phyloP scores from a whole-genome alignment of 768 basidiomycete species.

The Pholiota microspora region DNA sequence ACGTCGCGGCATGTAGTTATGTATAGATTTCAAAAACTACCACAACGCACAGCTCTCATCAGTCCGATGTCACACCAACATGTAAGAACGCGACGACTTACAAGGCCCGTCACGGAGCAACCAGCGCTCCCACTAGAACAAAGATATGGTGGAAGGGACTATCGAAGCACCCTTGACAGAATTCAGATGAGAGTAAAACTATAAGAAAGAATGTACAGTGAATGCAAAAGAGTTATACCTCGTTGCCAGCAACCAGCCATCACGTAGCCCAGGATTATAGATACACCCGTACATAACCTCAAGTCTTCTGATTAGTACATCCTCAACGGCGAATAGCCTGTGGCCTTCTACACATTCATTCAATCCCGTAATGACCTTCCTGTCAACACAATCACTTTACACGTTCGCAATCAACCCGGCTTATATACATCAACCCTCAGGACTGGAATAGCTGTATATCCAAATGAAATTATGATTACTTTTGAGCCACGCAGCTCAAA shows the following conservation, averaged over 20 bases:
- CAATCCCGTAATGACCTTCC: too few relatives aligned
- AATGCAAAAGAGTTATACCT: neutral
- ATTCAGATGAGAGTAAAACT: conserved; percentile 7
- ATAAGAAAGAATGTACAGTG: conserved; percentile 4
- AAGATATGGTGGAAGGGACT: neutral
- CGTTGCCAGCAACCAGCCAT: conserved; percentile 10
- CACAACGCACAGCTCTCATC: neutral
- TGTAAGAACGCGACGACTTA: neutral
- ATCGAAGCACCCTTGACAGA: conserved; percentile 14
- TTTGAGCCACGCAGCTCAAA: conserved; percentile 10
- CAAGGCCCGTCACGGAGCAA: conserved; percentile 13
- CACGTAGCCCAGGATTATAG: neutral
- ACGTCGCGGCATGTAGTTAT: conserved; percentile 57
- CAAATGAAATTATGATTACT: conserved; percentile 1
- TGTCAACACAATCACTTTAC: too few relatives aligned
- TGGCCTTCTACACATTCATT: too few relatives aligned
- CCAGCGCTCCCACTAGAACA: conserved; percentile 16
- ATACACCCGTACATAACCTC: neutral
- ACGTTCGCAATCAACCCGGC: neutral
- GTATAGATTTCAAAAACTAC: neutral
- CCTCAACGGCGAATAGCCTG: neutral
- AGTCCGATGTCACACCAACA: neutral
- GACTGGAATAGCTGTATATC: neutral
- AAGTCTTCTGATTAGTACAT: neutral
- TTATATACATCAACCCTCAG: neutral